Percentiles rank a stretch among this genome's conserved stretches.
Conservation (phyloP, 2,329 filamentous ascomycete species). For the Colletotrichum limetticola region DNA sequence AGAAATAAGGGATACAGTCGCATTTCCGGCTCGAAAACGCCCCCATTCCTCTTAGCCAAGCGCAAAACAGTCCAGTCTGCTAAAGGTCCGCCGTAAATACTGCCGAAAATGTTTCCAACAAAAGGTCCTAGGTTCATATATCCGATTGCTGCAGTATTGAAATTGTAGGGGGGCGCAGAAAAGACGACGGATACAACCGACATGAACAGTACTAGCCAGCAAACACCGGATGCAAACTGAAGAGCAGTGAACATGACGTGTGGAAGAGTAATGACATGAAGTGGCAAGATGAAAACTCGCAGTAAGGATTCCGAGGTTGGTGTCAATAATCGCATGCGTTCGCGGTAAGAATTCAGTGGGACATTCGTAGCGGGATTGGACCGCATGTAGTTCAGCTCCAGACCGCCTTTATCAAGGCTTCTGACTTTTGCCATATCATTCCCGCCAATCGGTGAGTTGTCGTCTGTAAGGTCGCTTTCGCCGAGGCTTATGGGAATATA, state of each 20-base stretch:
- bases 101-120: slow-evolving; percentile 50
- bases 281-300: slow-evolving; percentile 31
- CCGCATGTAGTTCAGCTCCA: not conserved
- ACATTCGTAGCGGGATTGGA: slow-evolving; percentile 1
- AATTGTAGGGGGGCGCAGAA: slow-evolving; percentile 45
- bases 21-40: slow-evolving; percentile 56
- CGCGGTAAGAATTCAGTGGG: slow-evolving; percentile 33
- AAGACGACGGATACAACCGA: slow-evolving; percentile 44
- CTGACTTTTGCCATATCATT: not conserved
- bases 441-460: not conserved
- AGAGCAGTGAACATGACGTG: slow-evolving; percentile 51
- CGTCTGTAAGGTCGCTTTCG: slow-evolving; percentile 33
- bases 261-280: slow-evolving; percentile 36
- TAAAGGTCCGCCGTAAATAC: slow-evolving; percentile 48
- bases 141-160: slow-evolving; percentile 39
- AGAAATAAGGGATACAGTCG: slow-evolving; percentile 45
- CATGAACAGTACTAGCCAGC: slow-evolving; percentile 49
- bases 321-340: slow-evolving; percentile 39
- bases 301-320: slow-evolving; percentile 33
- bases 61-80: slow-evolving; percentile 50
- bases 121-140: slow-evolving; percentile 44
- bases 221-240: slow-evolving; percentile 51
- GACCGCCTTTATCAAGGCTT: not conserved
- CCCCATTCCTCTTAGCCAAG: slow-evolving; percentile 48
- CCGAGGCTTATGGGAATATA: slow-evolving; percentile 36